Base-by-base conservation (phyloP, 768 basidiomycete species). In the Kwoniella heveanensis region DNA sequence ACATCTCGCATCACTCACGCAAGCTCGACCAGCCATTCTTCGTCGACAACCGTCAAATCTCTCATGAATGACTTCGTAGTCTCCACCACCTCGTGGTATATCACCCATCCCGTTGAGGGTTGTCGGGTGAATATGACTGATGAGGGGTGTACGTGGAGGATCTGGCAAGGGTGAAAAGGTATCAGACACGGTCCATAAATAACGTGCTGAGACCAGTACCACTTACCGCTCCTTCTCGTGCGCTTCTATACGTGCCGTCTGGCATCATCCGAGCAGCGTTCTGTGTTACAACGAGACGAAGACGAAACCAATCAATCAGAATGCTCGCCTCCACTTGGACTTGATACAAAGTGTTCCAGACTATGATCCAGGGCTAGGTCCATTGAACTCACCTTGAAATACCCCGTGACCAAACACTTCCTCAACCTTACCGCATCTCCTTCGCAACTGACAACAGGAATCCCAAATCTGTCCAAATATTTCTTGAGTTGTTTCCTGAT, bases 41-140 rank as follows among this genome's bases (percentile, higher is more conserved):
- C 88, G 72, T 97, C 93, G 48, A 97, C 91, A 72, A 94, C 92
- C 1, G 95, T 96, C 32, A 97, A 78, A 67, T 97, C 88, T 24
- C 90, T 86, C 74, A 99, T 96, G 77, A 96, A 94, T 46, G 87
- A 88, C 76, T 93, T 96, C 69, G 92, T 94, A 0, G 96, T 97
- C 80, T 98, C 95, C 72, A 97, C 89, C 82, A 96, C 88, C 77
- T 97, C 93, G 72, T 97, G 92, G 74, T 88, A 97, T 9, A 99
- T 83, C 2, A 99, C 90, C 91, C 92, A 97, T 7, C 91, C 90
- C 0, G 89, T 89, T 24, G 87, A 85, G 9, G 96, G 90, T 73
- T 91, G 93, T 47, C 96, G 83, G 0, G 92, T 96, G 76, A 98
- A 98, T 55, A 97, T 81, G 7, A 96, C 92, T 0, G 94, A 96